These are phyloP conservation scores for Umbelopsis sp. DNA, from an alignment of 192 early-diverging fungal genomes.

Conservation along the genomic window DNA sequence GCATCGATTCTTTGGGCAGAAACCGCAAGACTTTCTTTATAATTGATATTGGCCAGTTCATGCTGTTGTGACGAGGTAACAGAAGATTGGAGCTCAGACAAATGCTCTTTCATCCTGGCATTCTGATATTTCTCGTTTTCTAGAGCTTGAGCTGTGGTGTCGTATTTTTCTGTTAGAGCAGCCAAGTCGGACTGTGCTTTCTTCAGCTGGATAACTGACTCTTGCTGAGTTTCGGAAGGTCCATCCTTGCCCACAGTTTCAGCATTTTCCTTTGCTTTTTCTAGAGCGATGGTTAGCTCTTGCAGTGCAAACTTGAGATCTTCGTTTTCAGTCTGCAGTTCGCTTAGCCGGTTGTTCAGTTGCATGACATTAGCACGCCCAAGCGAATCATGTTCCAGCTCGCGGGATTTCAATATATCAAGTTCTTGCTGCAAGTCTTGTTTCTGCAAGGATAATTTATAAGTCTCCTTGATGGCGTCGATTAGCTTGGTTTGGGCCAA, in stretches of 20 bases:
- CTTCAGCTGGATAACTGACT: not conserved
- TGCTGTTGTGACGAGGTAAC: not conserved
- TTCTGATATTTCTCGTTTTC: too few relatives aligned
- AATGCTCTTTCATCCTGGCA: too few relatives aligned
- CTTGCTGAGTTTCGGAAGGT: not conserved
- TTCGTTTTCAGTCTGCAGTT: not conserved
- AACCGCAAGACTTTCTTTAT: not conserved
- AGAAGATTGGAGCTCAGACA: too few relatives aligned
- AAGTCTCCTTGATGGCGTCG: not conserved
- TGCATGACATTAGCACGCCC: not conserved
- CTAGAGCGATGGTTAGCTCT: slow-evolving; percentile 6
- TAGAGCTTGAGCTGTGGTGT: too few relatives aligned
- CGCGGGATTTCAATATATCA: not conserved
- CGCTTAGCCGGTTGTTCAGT: not conserved
- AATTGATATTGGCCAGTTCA: not conserved
- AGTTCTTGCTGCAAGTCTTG: not conserved
- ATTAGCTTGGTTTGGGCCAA: not conserved
- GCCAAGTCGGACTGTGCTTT: not conserved
- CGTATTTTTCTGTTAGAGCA: too few relatives aligned
- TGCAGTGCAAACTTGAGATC: not conserved
- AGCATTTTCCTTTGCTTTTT: not conserved
- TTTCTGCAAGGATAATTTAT: not conserved
- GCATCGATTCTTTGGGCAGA: not conserved
- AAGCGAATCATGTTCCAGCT: not conserved
- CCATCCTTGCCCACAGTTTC: not conserved